A percentile compares a stretch with the other conserved stretches of the same genome.
These are phyloP conservation scores for Alternaria gansuensis DNA, from an alignment of 2,329 filamentous ascomycete species.

Conservation along the genomic window DNA sequence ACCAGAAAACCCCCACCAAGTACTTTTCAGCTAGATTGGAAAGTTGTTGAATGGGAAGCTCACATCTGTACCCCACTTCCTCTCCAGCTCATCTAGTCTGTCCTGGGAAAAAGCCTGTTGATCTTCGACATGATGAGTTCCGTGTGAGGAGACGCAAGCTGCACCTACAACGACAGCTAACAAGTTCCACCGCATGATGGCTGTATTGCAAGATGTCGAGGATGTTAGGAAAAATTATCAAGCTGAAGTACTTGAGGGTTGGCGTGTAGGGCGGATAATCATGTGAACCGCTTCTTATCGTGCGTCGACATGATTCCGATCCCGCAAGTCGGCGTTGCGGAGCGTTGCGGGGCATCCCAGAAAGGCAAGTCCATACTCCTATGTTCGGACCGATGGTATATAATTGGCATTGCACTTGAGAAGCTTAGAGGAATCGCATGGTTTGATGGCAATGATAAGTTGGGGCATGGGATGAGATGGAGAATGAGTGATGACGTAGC, in stretches of 20 bases:
- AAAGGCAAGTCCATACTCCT: constrained; percentile 34
- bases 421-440: neutral
- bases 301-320: constrained; percentile 27
- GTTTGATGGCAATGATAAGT: neutral
- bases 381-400: neutral
- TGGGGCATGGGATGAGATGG: constrained; percentile 1
- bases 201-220: neutral
- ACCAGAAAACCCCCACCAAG: constrained; percentile 72
- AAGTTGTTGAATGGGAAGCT: neutral
- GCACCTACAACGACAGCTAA: constrained; percentile 27
- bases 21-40: constrained; percentile 17
- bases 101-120: constrained; percentile 43
- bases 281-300: constrained; percentile 46
- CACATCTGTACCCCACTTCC: constrained; percentile 56
- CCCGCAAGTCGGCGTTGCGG: constrained; percentile 10
- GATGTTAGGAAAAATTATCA: neutral
- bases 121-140: constrained; percentile 41
- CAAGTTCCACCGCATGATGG: constrained; percentile 34
- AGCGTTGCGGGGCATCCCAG: constrained; percentile 33
- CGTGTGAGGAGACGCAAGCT: constrained; percentile 36
- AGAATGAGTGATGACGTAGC: constrained; percentile 38
- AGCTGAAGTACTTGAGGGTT: constrained; percentile 13
- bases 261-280: constrained; percentile 35
- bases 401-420: neutral
- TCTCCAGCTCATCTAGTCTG: constrained; percentile 46